Base-by-base conservation (phyloP, 2,329 filamentous ascomycete genomes). In the Orbilia brochopaga region DNA sequence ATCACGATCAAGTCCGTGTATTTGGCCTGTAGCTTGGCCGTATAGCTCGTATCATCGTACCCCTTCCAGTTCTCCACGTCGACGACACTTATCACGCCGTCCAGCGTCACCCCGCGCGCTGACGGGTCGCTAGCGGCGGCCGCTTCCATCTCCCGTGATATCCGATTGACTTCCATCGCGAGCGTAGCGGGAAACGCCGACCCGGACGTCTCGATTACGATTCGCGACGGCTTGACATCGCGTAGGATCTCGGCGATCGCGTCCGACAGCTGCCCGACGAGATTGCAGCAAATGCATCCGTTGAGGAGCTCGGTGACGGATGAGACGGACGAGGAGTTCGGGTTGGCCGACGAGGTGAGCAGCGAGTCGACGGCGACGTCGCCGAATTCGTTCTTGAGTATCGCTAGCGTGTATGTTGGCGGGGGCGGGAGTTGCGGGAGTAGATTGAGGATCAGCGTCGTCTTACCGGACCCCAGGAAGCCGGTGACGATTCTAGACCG, bases 341-440 rank as follows among this genome's bases (percentile, higher is more conserved):
- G 67, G 19, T 72, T 72, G 5, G 54, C 13, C 23, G 55, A 65
- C 2, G 67, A 65, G 15, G 94, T 93, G 30, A 99, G 88, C 79
- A 96, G 90, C 0, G 90, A 94, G 83, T 99, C 94, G 78, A 99
- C 85, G 37, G 92, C 92, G 46, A 99, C 81, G 79, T 97, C 92
- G 78, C 94, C 94, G 80, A 97, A 97, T 81, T 99, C 94, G 81
- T 99, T 99, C 80, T 99, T 99, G 62, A 99, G 86, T 15, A 99
- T 87, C 1, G 93, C 94, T 74, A 99, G 90, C 66, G 89, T 90
- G 86, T 99, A 97, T 74, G 78, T 75, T 1, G 86, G 85, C 79
- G 87, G 89, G 59, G 85, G 81, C n/a, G 88, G 87, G 13, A 99
- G 88, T 82, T 99, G 94, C 0, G 92, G 92, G 75, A 97, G 85